phyloP scores from a whole-genome alignment of 306 rosid genomes.

The Cucumis hystrix region DNA sequence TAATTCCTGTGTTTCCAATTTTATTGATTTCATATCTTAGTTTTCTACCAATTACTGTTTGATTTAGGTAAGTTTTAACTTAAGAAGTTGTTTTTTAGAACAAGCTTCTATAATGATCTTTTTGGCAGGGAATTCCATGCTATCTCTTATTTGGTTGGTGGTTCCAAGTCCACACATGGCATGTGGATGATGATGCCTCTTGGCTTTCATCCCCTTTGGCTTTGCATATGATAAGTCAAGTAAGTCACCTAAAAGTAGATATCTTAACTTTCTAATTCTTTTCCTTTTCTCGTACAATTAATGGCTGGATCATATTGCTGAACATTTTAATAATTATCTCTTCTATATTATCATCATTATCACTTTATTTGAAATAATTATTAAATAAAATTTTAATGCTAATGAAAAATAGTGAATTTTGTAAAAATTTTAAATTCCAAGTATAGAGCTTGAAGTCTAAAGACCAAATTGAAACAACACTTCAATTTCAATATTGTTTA shows the following conservation, averaged over 20 bases:
- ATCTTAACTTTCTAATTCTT: not conserved
- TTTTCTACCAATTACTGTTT: not conserved
- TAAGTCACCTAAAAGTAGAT: not conserved
- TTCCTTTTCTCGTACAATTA: not conserved
- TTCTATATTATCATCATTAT: not conserved
- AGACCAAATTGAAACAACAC: no score
- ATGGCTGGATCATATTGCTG: not conserved
- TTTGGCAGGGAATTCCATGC: not conserved
- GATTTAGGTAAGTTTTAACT: not conserved
- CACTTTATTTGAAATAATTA: no score
- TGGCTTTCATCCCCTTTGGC: not conserved
- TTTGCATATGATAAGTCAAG: constrained; percentile 7
- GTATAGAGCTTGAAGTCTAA: no score
- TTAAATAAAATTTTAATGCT: no score
- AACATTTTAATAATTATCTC: not conserved
- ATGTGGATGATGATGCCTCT: constrained; percentile 1
- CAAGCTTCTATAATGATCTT: not conserved
- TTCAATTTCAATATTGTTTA: no score
- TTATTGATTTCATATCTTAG: not conserved
- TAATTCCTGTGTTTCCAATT: no score
- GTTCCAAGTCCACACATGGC: constrained; percentile 4
- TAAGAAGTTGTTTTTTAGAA: not conserved
- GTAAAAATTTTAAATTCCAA: no score
- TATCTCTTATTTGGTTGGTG: not conserved
- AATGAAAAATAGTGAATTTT: no score